Evolutionary conservation across 2,329 filamentous ascomycete species (phyloP), one percentile per base, ranked within the genome.

Genomic region (Diaporthe longicolla): DNA sequence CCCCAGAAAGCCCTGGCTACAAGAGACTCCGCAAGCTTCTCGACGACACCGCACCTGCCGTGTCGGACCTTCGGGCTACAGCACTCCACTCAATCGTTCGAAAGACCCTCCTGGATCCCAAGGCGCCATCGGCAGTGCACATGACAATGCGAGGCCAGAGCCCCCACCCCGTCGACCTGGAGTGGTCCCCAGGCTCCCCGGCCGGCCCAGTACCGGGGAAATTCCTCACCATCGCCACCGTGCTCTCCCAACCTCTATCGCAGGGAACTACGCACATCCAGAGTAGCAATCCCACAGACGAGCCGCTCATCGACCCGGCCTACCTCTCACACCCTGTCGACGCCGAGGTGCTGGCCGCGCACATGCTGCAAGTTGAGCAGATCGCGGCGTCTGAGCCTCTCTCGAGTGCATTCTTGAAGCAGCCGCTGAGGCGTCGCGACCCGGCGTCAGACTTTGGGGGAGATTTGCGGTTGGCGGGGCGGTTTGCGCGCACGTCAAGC

Each of bases 281-380:
- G 17, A 52, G 15, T 4, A 19, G 19, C 17, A 37, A 45, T 13
- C 24, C 32, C 3, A 4, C 37, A 3, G 40, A 1, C 37, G 10
- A 26, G 10, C 40, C 55, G 1, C 3, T n/a, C 35, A 17, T 71
- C 10, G 58, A 71, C 40, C 68, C 54, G 11, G 58, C 29, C 9
- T 71, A 71, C 21, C 40, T 71, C 6, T 40, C 68, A 2, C 26
- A 71, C 17, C 68, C 68, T 0, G n/a, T 35, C 9, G 52, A 70
- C 17, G 5, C 24, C 8, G 68, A 70, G 13, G 8, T 70, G 19
- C 4, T 48, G 3, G 68, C 54, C 5, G 2, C n/a, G 3, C 68
- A 70, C 26, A 32, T 70, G 37, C 68, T 58, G 3, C 57, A n/a
- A 8, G 24, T 37, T 11, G 40, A 70, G 54, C 15, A 2, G 5